These are phyloP conservation scores for Drosera capensis DNA, from an alignment of 148 eudicot genomes.

Conservation along the genomic window DNA sequence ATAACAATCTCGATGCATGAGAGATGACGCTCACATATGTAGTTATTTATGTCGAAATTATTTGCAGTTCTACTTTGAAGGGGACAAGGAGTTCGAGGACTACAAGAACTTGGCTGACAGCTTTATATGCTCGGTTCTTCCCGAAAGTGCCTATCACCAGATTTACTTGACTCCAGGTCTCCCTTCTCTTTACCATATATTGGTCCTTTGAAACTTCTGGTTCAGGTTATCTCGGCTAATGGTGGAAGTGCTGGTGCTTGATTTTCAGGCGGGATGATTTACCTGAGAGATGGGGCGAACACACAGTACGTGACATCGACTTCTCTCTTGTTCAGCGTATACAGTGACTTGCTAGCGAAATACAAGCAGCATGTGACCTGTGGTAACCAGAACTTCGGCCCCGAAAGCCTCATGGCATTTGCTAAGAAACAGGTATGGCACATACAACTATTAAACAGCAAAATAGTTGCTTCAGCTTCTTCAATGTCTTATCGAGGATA, in stretches of 20 bases:
- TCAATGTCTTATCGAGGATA: neutral
- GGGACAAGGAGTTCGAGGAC: conserved; percentile 27
- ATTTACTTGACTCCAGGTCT: conserved; percentile 58
- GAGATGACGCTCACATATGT: too few relatives aligned
- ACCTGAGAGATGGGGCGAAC: conserved; percentile 92
- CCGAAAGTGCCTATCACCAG: conserved; percentile 63
- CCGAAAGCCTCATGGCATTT: conserved; percentile 36
- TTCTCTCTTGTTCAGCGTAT: conserved; percentile 47
- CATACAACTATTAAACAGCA: too few relatives aligned
- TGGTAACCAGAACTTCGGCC: conserved; percentile 28
- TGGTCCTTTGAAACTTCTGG: conserved; percentile 25
- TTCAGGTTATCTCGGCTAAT: neutral
- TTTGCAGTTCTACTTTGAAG: conserved; percentile 54
- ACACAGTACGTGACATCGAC: conserved; percentile 61
- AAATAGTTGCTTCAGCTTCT: too few relatives aligned
- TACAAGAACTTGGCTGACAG: conserved; percentile 52
- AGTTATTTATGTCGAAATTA: too few relatives aligned
- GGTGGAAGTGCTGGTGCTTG: neutral
- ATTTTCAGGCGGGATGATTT: conserved; percentile 49
- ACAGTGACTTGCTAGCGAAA: conserved; percentile 48
- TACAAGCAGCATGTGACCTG: conserved; percentile 44
- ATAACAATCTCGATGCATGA: too few relatives aligned
- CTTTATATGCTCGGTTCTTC: conserved; percentile 49
- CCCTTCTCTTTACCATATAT: neutral
- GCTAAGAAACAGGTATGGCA: conserved; percentile 79